These are phyloP conservation scores for Aureobasidium mangrovei DNA, from an alignment of 2,329 filamentous ascomycete genomes.

Conservation along the genomic window DNA sequence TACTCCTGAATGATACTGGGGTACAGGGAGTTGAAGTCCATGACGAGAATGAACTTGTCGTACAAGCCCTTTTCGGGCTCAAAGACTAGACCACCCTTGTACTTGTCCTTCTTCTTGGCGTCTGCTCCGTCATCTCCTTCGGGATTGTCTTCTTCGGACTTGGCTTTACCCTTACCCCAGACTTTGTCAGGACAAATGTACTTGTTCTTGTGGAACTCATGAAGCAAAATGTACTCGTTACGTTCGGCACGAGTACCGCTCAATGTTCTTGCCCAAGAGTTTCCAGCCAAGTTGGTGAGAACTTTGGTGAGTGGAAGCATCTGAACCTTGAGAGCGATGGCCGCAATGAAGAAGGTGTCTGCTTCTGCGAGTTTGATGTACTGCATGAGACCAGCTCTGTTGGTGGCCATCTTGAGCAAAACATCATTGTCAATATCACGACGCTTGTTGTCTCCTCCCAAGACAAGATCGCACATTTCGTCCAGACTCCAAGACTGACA, in stretches of 20 bases:
- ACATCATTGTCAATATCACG: slow-evolving; percentile 82
- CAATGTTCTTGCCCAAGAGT: slow-evolving; percentile 93
- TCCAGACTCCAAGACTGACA: slow-evolving; percentile 97
- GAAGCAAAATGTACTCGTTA: slow-evolving; percentile 97
- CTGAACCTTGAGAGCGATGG: slow-evolving; percentile 79
- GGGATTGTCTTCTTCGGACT: slow-evolving; percentile 64
- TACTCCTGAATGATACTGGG: slow-evolving; percentile 98
- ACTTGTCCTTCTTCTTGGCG: slow-evolving; percentile 97
- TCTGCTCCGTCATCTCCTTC: slow-evolving; percentile 56
- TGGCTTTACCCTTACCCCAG: slow-evolving; percentile 62
- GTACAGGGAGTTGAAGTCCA: slow-evolving; percentile 99
- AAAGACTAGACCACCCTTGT: slow-evolving; percentile 95
- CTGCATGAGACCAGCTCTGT: slow-evolving; percentile 79
- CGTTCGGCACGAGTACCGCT: slow-evolving; percentile 94
- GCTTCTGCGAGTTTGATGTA: slow-evolving; percentile 90
- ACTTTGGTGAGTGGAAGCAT: slow-evolving; percentile 91
- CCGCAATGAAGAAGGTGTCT: slow-evolving; percentile 92
- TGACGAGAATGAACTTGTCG: slow-evolving; percentile 95
- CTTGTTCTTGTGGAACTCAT: slow-evolving; percentile 93
- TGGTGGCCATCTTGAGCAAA: slow-evolving; percentile 70
- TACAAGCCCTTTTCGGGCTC: slow-evolving; percentile 96
- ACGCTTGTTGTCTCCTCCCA: slow-evolving; percentile 62
- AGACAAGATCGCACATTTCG: slow-evolving; percentile 91
- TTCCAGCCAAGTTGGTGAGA: slow-evolving; percentile 90
- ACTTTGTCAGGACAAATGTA: slow-evolving; percentile 98